phyloP scores from a whole-genome alignment of 23 red algal species.

The Gracilaria vermiculophylla region DNA sequence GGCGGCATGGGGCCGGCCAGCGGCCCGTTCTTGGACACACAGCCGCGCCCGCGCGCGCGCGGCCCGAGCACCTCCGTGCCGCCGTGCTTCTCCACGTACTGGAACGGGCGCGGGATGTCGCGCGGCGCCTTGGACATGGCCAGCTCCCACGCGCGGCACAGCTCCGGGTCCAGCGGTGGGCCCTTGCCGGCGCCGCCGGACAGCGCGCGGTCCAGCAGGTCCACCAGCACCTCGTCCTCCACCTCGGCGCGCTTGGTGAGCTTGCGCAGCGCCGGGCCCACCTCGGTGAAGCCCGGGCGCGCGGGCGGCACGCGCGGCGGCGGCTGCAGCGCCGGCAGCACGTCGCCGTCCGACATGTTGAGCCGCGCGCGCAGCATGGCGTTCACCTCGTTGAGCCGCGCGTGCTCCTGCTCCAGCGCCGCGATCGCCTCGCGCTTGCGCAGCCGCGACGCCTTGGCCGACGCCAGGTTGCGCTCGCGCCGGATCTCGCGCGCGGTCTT shows the following conservation, averaged over 20 bases:
- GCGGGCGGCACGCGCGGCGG: neutral
- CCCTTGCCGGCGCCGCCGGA: constrained; percentile 14
- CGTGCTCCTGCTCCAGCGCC: constrained; percentile 35
- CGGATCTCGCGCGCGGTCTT: constrained; percentile 26
- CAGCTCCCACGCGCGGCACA: neutral
- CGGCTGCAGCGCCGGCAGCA: neutral
- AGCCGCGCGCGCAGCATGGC: constrained; percentile 45
- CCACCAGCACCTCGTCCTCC: constrained; percentile 15
- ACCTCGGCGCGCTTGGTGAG: constrained; percentile 16
- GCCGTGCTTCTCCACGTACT: constrained; percentile 23
- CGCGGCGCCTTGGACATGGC: constrained; percentile 24
- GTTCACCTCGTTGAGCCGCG: constrained; percentile 42
- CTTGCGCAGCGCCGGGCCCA: constrained; percentile 39
- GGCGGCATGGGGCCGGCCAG: neutral
- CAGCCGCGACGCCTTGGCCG: constrained; percentile 53
- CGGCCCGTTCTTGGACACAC: neutral
- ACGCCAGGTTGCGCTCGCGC: constrained; percentile 43
- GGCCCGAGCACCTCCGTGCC: constrained; percentile 8
- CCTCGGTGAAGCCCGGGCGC: neutral
- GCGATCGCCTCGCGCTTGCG: constrained; percentile 39
- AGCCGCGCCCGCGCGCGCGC: neutral
- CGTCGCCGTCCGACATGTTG: constrained; percentile 16
- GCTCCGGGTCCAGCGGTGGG: constrained; percentile 37
- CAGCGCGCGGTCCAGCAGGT: constrained; percentile 49
- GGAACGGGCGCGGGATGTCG: constrained; percentile 20